These are phyloP conservation scores for Pleurozium schreberi DNA, from an alignment of 225 moss, liverwort and hornwort genomes.

Conservation along the genomic window DNA sequence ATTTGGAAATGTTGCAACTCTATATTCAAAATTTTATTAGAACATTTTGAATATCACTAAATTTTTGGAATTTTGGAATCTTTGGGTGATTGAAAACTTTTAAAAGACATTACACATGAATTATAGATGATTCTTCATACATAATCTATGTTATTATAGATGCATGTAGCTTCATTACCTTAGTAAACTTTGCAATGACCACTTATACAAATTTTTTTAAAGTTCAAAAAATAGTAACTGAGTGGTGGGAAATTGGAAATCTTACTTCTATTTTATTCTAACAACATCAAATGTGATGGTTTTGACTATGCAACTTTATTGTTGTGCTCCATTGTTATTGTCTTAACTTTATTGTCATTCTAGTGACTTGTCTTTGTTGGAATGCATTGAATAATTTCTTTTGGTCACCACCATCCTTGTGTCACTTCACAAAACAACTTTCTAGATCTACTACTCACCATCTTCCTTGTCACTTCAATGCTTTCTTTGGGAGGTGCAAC, in stretches of 20 bases:
- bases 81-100: accelerated
- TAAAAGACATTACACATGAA: not conserved
- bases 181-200: accelerated
- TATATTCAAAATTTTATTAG: not conserved
- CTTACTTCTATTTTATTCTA: not conserved
- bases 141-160: not conserved
- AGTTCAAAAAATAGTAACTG: not conserved
- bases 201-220: no score
- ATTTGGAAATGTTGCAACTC: not conserved
- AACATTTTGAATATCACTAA: not conserved
- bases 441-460: no score
- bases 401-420: not conserved
- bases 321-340: no score
- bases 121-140: not conserved
- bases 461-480: no score
- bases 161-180: not conserved
- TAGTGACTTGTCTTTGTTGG: accelerated
- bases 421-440: no score
- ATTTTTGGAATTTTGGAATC: not conserved
- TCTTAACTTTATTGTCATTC: not conserved
- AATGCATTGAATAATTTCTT: not conserved
- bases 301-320: accelerated
- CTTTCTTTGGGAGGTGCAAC: no score
- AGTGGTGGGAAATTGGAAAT: accelerated
- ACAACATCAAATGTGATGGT: not conserved